Conservation (phyloP, 139 green algal species). For the Chlamydomonas sphaeroides region DNA sequence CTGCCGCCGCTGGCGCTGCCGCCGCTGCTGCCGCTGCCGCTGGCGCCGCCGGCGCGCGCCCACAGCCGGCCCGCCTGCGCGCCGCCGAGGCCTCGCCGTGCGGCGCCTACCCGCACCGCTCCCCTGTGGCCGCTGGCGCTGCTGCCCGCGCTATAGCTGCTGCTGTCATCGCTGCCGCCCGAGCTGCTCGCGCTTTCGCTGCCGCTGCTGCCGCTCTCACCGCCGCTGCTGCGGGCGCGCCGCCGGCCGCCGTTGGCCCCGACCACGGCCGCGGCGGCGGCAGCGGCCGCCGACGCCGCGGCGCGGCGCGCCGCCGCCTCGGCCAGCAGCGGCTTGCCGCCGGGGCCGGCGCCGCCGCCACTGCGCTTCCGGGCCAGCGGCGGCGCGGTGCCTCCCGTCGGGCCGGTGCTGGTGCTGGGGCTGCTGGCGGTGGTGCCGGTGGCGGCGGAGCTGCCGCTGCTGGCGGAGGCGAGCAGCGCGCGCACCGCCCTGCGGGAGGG, state of each 20-base stretch:
- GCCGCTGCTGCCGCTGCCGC: neutral
- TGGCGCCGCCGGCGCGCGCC: neutral
- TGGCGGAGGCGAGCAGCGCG: neutral
- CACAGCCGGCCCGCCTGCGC: conserved; percentile 11
- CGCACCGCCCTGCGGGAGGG: conserved; percentile 39
- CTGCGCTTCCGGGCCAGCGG: neutral
- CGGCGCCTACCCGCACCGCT: neutral
- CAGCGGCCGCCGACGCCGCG: neutral
- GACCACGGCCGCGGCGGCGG: neutral
- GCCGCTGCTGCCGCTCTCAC: no score
- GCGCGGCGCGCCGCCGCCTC: no score
- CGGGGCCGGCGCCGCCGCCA: no score
- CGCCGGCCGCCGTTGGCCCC: neutral
- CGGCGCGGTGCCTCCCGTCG: neutral
- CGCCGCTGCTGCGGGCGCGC: no score
- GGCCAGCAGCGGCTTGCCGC: no score
- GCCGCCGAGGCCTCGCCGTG: neutral
- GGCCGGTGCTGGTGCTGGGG: neutral
- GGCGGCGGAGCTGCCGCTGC: conserved; percentile 8
- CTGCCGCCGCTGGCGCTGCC: neutral
- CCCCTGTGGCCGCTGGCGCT: neutral
- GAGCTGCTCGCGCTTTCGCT: no score
- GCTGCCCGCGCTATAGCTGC: no score
- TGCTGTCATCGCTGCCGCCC: no score
- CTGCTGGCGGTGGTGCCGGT: neutral